Percentiles rank a stretch among this genome's conserved stretches.
Evolutionary conservation across 192 early-diverging fungal species (phyloP).

Genomic region (Gigaspora rosea): DNA sequence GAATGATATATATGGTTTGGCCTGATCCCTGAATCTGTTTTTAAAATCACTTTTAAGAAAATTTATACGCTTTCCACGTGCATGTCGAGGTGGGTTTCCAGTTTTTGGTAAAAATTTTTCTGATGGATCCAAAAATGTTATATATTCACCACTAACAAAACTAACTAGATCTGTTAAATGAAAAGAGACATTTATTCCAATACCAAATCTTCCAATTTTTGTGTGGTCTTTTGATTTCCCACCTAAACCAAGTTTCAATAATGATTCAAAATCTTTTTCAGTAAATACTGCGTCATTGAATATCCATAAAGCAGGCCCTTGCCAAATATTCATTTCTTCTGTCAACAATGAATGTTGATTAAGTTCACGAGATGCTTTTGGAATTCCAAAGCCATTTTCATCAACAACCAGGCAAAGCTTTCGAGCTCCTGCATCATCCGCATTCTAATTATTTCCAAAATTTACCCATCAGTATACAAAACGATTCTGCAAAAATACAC

Average conservation of each 20-base stretch:
- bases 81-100: background rate
- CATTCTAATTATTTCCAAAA: slow-evolving; percentile 41
- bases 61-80: background rate
- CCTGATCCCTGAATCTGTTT: slow-evolving; percentile 21
- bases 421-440: slow-evolving; percentile 28
- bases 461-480: background rate
- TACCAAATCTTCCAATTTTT: slow-evolving; percentile 15
- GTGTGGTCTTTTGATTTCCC: slow-evolving; percentile 30
- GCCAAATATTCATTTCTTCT: slow-evolving; percentile 29
- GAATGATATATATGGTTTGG: background rate
- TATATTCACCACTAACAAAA: slow-evolving; percentile 32
- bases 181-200: slow-evolving; percentile 28
- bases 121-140: slow-evolving; percentile 35
- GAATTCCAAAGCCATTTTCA: background rate
- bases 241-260: slow-evolving; percentile 33
- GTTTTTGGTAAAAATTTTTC: slow-evolving; percentile 14
- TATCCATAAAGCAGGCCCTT: slow-evolving; percentile 35
- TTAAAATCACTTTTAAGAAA: slow-evolving; percentile 18
- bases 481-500: background rate
- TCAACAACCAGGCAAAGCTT: background rate
- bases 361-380: background rate
- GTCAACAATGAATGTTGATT: slow-evolving; percentile 8
- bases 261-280: slow-evolving; percentile 27
- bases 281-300: slow-evolving; percentile 36
- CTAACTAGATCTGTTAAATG: slow-evolving; percentile 33